Evolutionary conservation across 441 rosid genomes (phyloP), one percentile per base, ranked within the genome.

Genomic region (Croton setiger): DNA sequence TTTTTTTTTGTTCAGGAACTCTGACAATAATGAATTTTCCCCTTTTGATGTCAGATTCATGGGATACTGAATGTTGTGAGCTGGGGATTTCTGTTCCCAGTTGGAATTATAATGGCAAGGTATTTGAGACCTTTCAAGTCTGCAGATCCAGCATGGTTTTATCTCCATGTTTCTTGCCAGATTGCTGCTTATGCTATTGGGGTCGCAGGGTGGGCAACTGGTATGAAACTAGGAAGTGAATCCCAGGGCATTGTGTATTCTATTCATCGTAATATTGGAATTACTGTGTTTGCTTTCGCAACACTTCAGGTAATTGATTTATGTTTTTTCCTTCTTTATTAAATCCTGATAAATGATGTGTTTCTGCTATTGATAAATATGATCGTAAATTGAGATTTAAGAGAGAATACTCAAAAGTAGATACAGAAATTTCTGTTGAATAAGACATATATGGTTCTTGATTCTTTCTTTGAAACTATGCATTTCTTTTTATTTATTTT

Each of bases 61-160:
- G 95, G 92, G 48, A 61, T 84, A 12, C 58, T 89, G 6, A 89
- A 88, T 45, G 80, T 80, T 4, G 79, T 88, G 71, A 86, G 89
- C 67, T 88, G 89, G 88, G 89, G 93, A 21, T 62, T 78, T 20
- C 59, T 86, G 70, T 76, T 86, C 78, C 93, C 91, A 2, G 7
- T 79, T 1, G 93, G 89, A 10, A 76, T 68, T 18, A 52, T 83
- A 55, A 72, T 83, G 0, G 93, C 93, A 20, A 80, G 88, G 47
- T 86, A 88, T 75, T 56, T 86, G 80, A 84, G 79, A 59, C 76
- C 76, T 20, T 86, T 83, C 67, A 63, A 72, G 55, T 67, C 70
- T 18, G 83, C 84, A 7, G 85, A 85, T 68, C 89, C 91, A 0
- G 67, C 77, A 0, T 86, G 89, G 91, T 86, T 88, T 65, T 84